Evolutionary conservation across 2,329 filamentous ascomycete species (phyloP), one percentile per base, ranked within the genome.

Genomic region (Eutypa lata): DNA sequence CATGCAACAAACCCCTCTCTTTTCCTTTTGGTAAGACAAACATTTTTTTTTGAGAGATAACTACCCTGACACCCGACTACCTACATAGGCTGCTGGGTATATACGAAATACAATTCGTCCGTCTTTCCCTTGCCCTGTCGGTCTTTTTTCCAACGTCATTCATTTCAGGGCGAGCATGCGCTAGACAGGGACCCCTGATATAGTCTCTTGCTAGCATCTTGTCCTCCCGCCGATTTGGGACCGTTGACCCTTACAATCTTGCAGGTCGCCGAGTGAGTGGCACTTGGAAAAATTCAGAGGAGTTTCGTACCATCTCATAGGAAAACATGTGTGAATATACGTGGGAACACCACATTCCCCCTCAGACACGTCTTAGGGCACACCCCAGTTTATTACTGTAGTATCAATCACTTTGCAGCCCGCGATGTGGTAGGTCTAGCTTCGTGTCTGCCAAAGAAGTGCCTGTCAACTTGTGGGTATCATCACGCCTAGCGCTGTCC

Each of bases 171-270:
- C 42, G 42, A 38, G 35, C 35, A 28, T 45, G 21, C 42, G n/a
- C 42, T 45, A 45, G 22, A 45, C 42, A 45, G 21, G 42, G 42
- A 6, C 42, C 42, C 42, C 16, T 22, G 42, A 45, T 7, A 21
- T 45, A 26, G 21, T 3, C 22, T 28, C 26, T n/a, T 31, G 26
- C 26, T 31, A 31, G 26, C 26, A 31, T 31, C 26, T 18, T 38
- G 16, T 45, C 21, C 42, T 45, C 21, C 42, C 42, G 42, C 42
- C 42, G 42, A 24, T 19, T 45, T 45, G 42, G 42, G 2, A 45
- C 42, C 42, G 21, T 45, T 26, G 42, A 45, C 22, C 42, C 42
- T 45, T n/a, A 28, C 42, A 45, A 45, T 45, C 42, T 45, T 45
- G 21, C 42, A 24, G 24, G 13, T 7, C 21, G 11, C 42, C 42